Conservation (phyloP, 495 filamentous ascomycete species). For the Annulohypoxylon stygium region DNA sequence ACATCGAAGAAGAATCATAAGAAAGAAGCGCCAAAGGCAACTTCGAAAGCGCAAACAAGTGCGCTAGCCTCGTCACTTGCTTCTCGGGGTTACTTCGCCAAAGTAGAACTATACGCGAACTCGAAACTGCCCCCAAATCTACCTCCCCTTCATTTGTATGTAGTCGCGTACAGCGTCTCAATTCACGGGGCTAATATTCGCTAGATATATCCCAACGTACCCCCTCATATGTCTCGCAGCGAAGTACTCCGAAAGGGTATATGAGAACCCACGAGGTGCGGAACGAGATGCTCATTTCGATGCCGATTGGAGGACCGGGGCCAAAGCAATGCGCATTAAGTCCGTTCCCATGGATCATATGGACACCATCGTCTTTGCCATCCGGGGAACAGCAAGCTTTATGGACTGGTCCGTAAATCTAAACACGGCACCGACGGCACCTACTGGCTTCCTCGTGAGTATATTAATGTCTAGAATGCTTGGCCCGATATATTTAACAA, state of each 20-base stretch:
- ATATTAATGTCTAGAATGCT: background rate
- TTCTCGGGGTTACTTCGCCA: conserved; percentile 74
- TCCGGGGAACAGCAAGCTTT: conserved; percentile 81
- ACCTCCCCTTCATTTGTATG: conserved; percentile 73
- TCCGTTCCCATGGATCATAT: conserved; percentile 79
- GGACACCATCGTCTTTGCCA: conserved; percentile 83
- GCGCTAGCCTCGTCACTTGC: conserved; percentile 57
- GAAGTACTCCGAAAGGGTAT: conserved; percentile 77
- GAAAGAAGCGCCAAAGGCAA: conserved; percentile 47
- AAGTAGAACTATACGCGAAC: conserved; percentile 82
- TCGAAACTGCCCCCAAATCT: conserved; percentile 77
- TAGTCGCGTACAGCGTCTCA: conserved; percentile 18
- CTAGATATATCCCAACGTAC: conserved; percentile 75
- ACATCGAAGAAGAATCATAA: conserved; percentile 47
- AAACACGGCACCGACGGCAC: conserved; percentile 71
- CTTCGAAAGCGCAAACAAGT: conserved; percentile 52
- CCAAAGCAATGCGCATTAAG: conserved; percentile 88
- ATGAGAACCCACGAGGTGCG: conserved; percentile 69
- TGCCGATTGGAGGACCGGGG: conserved; percentile 76
- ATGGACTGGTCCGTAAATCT: conserved; percentile 89
- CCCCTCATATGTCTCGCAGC: conserved; percentile 80
- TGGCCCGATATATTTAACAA: conserved; percentile 11
- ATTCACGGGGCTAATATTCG: background rate
- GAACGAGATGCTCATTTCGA: conserved; percentile 75
- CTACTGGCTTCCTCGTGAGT: conserved; percentile 73